Evolutionary conservation across 345 rosid genomes (phyloP).

Genomic region (Pistacia atlantica): DNA sequence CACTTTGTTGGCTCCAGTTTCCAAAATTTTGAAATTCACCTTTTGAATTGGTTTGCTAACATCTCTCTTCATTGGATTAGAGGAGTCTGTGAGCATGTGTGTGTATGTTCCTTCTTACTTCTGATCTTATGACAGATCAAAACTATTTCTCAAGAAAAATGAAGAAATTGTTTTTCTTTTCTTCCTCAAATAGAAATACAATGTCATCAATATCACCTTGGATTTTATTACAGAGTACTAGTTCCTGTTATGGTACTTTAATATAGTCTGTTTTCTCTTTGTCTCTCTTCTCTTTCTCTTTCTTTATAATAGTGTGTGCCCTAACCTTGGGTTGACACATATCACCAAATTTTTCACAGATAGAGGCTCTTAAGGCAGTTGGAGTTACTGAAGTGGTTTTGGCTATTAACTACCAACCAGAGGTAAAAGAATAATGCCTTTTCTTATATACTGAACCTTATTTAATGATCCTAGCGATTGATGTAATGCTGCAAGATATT

Average conservation of each 20-base stretch:
- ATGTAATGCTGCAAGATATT: not conserved
- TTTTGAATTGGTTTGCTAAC: not conserved
- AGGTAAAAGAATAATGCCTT: slow-evolving; percentile 47
- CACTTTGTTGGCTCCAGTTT: slow-evolving; percentile 3
- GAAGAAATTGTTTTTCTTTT: not conserved
- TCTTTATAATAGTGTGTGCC: not conserved
- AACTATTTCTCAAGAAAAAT: not conserved
- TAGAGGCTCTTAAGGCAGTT: slow-evolving; percentile 92
- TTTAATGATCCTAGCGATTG: not conserved
- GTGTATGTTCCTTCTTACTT: not conserved
- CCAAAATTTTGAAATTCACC: not conserved
- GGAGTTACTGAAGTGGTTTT: slow-evolving; percentile 97
- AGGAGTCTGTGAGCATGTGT: not conserved
- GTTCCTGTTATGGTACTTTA: not conserved
- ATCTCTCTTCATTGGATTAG: not conserved
- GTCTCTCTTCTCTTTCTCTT: not conserved
- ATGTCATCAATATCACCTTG: no score
- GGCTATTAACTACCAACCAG: slow-evolving; percentile 98
- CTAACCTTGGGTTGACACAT: slow-evolving; percentile 6
- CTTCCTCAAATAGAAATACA: not conserved
- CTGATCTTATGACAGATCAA: not conserved
- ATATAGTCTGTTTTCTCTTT: not conserved
- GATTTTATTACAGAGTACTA: not conserved
- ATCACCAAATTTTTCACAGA: slow-evolving; percentile 41
- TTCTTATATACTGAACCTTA: not conserved